Conservation (phyloP, 257 asterid species). For the Paulownia fortunei region DNA sequence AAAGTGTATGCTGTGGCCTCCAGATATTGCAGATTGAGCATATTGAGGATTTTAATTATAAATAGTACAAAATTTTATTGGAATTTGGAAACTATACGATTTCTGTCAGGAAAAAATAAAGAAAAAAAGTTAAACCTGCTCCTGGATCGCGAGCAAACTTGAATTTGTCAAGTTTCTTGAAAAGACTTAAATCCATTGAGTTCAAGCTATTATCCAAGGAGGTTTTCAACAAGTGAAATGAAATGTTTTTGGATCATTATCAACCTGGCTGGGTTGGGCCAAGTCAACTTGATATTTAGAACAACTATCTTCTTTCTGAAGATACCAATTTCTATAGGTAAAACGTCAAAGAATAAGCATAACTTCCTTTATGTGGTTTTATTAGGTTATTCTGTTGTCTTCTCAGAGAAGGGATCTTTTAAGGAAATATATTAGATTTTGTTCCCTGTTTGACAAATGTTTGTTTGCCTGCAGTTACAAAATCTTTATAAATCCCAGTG, state of each 20-base stretch:
- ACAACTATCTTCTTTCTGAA: not conserved
- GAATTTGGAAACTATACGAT: no score
- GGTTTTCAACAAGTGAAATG: not conserved
- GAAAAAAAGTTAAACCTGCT: no score
- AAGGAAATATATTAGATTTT: not conserved
- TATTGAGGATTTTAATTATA: not conserved
- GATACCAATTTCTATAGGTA: not conserved
- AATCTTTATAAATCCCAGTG: slow-evolving; percentile 92
- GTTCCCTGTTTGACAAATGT: slow-evolving; percentile 18
- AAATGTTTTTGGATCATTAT: not conserved
- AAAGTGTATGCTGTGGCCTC: not conserved
- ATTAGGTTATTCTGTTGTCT: not conserved
- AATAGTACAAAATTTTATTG: not conserved
- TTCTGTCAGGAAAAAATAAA: no score
- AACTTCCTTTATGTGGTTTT: not conserved
- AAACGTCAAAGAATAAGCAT: not conserved
- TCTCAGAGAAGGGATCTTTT: not conserved
- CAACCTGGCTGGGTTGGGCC: not conserved
- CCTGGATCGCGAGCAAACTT: no score
- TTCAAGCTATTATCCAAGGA: no score
- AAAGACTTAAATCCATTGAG: no score
- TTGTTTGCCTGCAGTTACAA: slow-evolving; percentile 70
- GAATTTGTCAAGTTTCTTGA: no score
- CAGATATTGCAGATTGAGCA: not conserved
- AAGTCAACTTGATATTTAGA: not conserved